These are phyloP conservation scores for Micractinium conductrix DNA, from an alignment of 139 green algal species.

Conservation along the genomic window DNA sequence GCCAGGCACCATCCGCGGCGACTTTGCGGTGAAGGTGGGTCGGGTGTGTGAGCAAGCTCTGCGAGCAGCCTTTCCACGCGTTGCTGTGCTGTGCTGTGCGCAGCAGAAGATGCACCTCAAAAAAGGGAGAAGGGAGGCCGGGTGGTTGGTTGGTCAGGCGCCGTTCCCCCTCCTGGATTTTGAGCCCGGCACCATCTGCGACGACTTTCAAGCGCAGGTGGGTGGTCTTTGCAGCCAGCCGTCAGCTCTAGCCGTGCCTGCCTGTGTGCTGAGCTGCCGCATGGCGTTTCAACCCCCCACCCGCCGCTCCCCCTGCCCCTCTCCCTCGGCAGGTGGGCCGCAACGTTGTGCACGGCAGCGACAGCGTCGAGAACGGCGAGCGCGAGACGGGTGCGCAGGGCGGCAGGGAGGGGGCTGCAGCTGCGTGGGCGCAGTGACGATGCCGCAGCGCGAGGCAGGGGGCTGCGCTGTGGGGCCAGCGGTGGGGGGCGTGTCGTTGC, in stretches of 20 bases:
- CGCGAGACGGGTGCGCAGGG: conserved; percentile 81
- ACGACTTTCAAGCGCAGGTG: neutral
- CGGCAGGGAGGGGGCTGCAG: no score
- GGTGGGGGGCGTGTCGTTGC: no score
- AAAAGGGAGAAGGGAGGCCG: no score
- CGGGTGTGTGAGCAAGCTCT: neutral
- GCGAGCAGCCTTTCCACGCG: neutral
- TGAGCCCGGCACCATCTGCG: neutral
- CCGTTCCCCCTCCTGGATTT: neutral
- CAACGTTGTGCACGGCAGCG: conserved; percentile 96
- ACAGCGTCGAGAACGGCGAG: conserved; percentile 92
- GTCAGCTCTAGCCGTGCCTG: no score
- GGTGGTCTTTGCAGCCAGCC: no score
- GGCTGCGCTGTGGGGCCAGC: no score
- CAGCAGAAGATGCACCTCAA: no score
- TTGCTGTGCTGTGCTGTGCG: no score
- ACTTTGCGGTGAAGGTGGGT: conserved; percentile 89
- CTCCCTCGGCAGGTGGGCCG: conserved; percentile 81
- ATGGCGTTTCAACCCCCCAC: neutral
- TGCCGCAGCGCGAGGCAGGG: no score
- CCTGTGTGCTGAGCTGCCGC: no score
- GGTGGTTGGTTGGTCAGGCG: neutral
- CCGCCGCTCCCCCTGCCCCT: neutral
- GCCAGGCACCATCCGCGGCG: conserved; percentile 93
- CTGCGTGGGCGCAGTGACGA: no score